Evolutionary conservation across 179 eudicot genomes (phyloP).

Genomic region (Spergularia azorica): DNA sequence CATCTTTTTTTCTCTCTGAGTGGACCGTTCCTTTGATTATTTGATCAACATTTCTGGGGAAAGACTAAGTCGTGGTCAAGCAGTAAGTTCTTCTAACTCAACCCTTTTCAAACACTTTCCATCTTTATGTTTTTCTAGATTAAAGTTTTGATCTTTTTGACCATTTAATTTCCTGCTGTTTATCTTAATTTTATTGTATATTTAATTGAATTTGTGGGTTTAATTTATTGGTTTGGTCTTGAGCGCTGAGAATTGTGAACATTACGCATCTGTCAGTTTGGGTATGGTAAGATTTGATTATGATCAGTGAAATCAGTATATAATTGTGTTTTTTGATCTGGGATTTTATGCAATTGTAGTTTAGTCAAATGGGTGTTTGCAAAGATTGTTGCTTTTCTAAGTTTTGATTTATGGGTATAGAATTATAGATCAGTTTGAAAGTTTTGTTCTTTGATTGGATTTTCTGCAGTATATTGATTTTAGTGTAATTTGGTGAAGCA

Average conservation of each 20-base stretch:
- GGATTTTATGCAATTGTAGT: not conserved
- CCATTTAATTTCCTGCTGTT: too few species aligned
- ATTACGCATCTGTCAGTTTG: not conserved
- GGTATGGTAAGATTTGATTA: not conserved
- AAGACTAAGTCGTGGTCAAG: too few species aligned
- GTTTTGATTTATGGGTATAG: conserved; percentile 6
- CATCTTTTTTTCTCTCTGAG: not conserved
- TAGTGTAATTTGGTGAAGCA: not conserved
- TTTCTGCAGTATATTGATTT: not conserved
- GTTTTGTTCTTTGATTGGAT: conserved; percentile 2
- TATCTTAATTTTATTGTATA: too few species aligned
- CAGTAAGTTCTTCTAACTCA: too few species aligned
- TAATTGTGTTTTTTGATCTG: not conserved
- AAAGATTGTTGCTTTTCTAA: conserved; percentile 9
- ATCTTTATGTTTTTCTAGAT: too few species aligned
- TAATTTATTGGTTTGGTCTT: not conserved
- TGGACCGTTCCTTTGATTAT: not conserved
- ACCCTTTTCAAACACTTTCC: too few species aligned
- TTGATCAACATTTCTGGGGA: too few species aligned
- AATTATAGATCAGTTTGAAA: not conserved
- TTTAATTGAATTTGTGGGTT: too few species aligned
- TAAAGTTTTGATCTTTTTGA: too few species aligned
- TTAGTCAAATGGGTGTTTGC: conserved; percentile 16
- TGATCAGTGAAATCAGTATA: not conserved
- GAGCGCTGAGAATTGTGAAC: not conserved